Evolutionary conservation across 768 basidiomycete genomes (phyloP).

Genomic region (Boletus rubescentipes): DNA sequence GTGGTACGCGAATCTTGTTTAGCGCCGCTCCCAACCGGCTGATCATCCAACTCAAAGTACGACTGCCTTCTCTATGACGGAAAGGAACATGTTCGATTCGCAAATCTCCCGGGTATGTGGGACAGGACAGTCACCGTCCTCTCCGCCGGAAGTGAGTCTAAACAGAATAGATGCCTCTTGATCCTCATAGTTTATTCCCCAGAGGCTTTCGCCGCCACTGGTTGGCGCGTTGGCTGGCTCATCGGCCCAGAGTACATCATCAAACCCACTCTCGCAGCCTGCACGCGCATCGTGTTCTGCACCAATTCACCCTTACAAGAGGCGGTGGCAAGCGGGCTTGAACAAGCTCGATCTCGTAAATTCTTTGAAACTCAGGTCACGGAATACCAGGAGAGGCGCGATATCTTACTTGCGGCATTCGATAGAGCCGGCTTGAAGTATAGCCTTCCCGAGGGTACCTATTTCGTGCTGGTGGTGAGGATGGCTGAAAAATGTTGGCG

Average conservation of each 20-base stretch:
- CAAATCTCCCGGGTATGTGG: slow-evolving; percentile 97
- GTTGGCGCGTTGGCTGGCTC: slow-evolving; percentile 97
- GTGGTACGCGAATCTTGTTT: slow-evolving; percentile 60
- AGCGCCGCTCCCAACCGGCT: neutral
- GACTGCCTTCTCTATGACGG: slow-evolving; percentile 89
- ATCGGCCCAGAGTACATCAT: slow-evolving; percentile 85
- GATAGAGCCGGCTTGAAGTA: slow-evolving; percentile 83
- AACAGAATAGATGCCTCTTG: neutral
- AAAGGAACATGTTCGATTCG: slow-evolving; percentile 89
- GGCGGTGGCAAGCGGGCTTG: slow-evolving; percentile 87
- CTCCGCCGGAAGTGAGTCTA: slow-evolving; percentile 83
- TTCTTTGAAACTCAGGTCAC: slow-evolving; percentile 77
- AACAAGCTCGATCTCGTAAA: slow-evolving; percentile 63
- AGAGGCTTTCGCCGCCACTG: slow-evolving; percentile 97
- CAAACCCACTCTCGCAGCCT: slow-evolving; percentile 82
- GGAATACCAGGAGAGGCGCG: slow-evolving; percentile 81
- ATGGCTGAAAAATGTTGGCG: neutral
- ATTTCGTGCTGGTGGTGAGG: slow-evolving; percentile 83
- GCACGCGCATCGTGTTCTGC: slow-evolving; percentile 94
- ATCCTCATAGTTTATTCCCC: slow-evolving; percentile 5
- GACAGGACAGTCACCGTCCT: slow-evolving; percentile 94
- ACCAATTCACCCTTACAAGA: slow-evolving; percentile 94
- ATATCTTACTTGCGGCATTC: slow-evolving; percentile 74
- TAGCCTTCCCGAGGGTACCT: slow-evolving; percentile 84
- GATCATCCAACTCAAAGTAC: slow-evolving; percentile 52